Conservation (phyloP, 2,329 filamentous ascomycete species). For the Claviceps pazoutovae region DNA sequence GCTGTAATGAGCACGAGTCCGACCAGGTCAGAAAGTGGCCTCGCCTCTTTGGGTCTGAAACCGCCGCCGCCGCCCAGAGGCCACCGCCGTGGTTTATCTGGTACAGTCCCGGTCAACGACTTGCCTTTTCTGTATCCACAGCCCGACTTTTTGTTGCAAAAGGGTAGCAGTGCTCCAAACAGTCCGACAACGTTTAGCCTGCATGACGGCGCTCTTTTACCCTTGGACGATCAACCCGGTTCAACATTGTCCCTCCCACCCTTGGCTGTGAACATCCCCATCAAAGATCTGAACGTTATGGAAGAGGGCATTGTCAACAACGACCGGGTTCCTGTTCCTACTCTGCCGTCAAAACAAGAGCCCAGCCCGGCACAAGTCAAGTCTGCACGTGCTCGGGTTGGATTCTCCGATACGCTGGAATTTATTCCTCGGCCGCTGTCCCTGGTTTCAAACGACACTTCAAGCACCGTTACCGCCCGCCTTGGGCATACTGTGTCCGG, state of each 20-base stretch:
- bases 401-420: constrained; percentile 73
- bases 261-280: not conserved
- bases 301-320: constrained; percentile 1
- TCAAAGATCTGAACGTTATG: not conserved
- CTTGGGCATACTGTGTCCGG: constrained; percentile 61
- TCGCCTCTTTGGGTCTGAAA: constrained; percentile 40
- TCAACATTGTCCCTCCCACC: constrained; percentile 5
- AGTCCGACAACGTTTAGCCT: constrained; percentile 38
- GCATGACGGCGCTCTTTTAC: constrained; percentile 10
- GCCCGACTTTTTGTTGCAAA: constrained; percentile 34
- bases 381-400: constrained; percentile 49
- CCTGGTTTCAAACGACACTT: constrained; percentile 70
- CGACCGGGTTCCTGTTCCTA: constrained; percentile 2
- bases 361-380: constrained; percentile 16
- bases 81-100: constrained; percentile 60
- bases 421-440: constrained; percentile 75
- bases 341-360: constrained; percentile 5
- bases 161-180: constrained; percentile 50
- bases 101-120: constrained; percentile 73
- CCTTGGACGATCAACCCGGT: constrained; percentile 8
- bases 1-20: constrained; percentile 55
- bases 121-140: constrained; percentile 54
- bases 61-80: constrained; percentile 36
- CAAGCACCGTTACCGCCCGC: constrained; percentile 58
- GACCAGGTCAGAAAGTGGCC: constrained; percentile 47